phyloP scores from a whole-genome alignment of 139 green algal genomes.

The Tetraselmis striata region DNA sequence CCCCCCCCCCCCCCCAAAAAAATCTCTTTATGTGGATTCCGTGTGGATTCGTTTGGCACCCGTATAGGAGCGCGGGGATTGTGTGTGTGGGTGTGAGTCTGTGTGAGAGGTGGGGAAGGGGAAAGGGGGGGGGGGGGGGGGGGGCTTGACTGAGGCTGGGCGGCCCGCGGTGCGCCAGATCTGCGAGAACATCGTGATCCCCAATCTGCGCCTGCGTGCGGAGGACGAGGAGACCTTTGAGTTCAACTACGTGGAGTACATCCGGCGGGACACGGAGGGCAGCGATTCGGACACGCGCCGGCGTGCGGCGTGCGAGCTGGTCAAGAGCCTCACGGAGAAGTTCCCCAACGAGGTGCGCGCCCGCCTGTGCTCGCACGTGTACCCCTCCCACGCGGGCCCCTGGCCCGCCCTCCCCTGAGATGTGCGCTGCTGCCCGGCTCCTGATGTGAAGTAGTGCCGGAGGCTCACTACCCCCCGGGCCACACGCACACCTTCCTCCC shows the following conservation, averaged over 20 bases:
- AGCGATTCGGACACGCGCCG: constrained; percentile 89
- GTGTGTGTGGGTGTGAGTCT: no score
- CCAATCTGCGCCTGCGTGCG: constrained; percentile 64
- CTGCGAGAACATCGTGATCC: constrained; percentile 81
- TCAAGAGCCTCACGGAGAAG: constrained; percentile 69
- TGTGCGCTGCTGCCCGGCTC: no score
- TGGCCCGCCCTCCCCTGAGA: background rate
- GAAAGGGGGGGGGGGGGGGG: no score
- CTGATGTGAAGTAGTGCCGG: constrained; percentile 18
- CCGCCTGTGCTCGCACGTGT: background rate
- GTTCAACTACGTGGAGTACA: constrained; percentile 93
- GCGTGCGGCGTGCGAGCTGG: constrained; percentile 84
- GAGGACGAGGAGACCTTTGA: constrained; percentile 90
- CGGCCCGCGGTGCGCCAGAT: constrained; percentile 53
- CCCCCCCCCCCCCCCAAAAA: no score
- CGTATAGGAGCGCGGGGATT: no score
- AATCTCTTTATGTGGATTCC: no score
- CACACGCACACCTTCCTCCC: background rate
- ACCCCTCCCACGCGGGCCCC: no score
- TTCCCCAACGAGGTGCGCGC: constrained; percentile 61
- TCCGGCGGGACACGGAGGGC: constrained; percentile 89
- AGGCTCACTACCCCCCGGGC: background rate
- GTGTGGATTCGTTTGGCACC: no score
- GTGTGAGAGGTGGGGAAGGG: no score
- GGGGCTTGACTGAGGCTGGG: no score